Conservation (phyloP, 192 early-diverging fungal genomes). For the Allomyces macrogynus region DNA sequence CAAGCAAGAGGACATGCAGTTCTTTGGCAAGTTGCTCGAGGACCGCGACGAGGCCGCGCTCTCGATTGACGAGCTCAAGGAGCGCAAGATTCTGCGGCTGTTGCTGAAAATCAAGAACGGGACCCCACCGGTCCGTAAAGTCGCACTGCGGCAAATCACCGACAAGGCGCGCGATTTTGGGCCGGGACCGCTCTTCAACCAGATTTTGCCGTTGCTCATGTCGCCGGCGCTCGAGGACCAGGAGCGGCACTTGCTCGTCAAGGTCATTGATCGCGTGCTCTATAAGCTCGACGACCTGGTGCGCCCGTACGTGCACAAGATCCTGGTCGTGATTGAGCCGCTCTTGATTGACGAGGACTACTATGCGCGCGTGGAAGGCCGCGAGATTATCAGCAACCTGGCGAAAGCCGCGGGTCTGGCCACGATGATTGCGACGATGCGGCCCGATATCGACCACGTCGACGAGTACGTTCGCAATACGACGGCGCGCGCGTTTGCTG, state of each 20-base stretch:
- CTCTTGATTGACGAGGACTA: slow-evolving; percentile 94
- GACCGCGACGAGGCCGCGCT: slow-evolving; percentile 64
- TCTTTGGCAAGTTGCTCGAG: slow-evolving; percentile 79
- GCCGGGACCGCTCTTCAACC: slow-evolving; percentile 82
- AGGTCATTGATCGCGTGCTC: slow-evolving; percentile 90
- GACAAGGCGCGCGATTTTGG: slow-evolving; percentile 93
- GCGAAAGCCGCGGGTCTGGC: slow-evolving; percentile 91
- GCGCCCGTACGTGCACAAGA: slow-evolving; percentile 91
- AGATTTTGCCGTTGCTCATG: slow-evolving; percentile 89
- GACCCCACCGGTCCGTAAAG: slow-evolving; percentile 83
- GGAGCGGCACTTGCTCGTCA: slow-evolving; percentile 92
- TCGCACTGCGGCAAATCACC: slow-evolving; percentile 79
- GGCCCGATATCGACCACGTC: slow-evolving; percentile 93
- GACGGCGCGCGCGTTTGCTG: slow-evolving; percentile 88
- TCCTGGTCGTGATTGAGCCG: slow-evolving; percentile 96
- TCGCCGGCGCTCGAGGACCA: slow-evolving; percentile 93
- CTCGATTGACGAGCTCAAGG: slow-evolving; percentile 70
- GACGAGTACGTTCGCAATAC: slow-evolving; percentile 98
- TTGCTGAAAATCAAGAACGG: slow-evolving; percentile 98
- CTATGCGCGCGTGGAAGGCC: slow-evolving; percentile 79
- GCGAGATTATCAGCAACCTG: slow-evolving; percentile 94
- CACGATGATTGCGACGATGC: slow-evolving; percentile 97
- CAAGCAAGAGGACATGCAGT: slow-evolving; percentile 92
- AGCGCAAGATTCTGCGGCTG: slow-evolving; percentile 87
- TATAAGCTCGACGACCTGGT: slow-evolving; percentile 92